Evolutionary conservation across 345 rosid genomes (phyloP).

Genomic region (Brassica nigra): DNA sequence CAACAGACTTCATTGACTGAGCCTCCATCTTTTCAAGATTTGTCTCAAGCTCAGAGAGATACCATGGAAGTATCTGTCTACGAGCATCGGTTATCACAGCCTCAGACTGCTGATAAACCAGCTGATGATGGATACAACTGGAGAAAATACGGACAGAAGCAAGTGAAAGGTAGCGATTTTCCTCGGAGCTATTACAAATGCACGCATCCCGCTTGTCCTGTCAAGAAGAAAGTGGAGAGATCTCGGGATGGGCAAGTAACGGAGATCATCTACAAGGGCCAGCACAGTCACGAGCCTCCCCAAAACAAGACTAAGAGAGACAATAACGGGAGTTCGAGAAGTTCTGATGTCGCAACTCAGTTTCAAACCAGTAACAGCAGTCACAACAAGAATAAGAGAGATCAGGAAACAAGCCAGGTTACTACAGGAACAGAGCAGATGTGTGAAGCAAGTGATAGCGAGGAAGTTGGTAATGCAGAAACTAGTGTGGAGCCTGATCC

Average conservation of each 20-base stretch:
- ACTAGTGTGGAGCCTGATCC: slow-evolving; percentile 57
- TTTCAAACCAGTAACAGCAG: slow-evolving; percentile 15
- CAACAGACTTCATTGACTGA: slow-evolving; percentile 39
- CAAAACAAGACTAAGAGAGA: slow-evolving; percentile 60
- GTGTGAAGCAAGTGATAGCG: slow-evolving; percentile 64
- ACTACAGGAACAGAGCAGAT: slow-evolving; percentile 47
- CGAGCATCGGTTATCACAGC: slow-evolving; percentile 48
- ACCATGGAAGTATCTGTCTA: slow-evolving; percentile 43
- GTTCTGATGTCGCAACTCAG: slow-evolving; percentile 19
- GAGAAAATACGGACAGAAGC: slow-evolving; percentile 93
- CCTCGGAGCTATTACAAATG: slow-evolving; percentile 91
- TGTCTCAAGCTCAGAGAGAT: slow-evolving; percentile 29
- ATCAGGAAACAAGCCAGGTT: slow-evolving; percentile 66
- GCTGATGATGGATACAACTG: slow-evolving; percentile 78
- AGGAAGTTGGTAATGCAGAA: slow-evolving; percentile 60
- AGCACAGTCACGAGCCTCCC: slow-evolving; percentile 72
- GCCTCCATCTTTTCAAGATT: background rate
- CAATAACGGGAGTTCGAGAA: slow-evolving; percentile 42
- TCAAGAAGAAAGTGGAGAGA: slow-evolving; percentile 84
- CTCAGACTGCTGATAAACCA: slow-evolving; percentile 58
- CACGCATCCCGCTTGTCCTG: slow-evolving; percentile 69
- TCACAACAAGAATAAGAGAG: slow-evolving; percentile 41
- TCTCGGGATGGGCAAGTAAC: slow-evolving; percentile 77
- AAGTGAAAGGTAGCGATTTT: slow-evolving; percentile 79
- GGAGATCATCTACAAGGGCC: slow-evolving; percentile 86